Evolutionary conservation across 768 basidiomycete species (phyloP).

Genomic region (Candolleomyces eurysporus): DNA sequence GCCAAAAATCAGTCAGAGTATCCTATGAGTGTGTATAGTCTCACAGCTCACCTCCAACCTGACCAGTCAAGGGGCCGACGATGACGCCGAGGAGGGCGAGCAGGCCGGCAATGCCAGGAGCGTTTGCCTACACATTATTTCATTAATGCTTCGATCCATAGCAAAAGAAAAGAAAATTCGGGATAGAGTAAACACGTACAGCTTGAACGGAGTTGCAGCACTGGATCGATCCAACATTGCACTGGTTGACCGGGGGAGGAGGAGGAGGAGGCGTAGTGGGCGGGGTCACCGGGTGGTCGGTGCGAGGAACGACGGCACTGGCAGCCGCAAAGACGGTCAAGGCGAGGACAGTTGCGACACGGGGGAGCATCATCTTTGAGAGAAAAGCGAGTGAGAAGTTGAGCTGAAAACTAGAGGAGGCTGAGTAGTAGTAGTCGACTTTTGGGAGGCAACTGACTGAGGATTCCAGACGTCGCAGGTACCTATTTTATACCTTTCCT

Average conservation of each 20-base stretch:
- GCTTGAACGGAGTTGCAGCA: conserved; percentile 24
- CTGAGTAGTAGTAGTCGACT: not conserved
- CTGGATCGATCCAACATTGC: conserved; percentile 27
- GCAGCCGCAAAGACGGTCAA: conserved; percentile 22
- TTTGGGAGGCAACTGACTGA: no score
- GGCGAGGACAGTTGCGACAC: conserved; percentile 17
- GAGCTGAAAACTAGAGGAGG: conserved; percentile 2
- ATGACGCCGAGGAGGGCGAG: conserved; percentile 31
- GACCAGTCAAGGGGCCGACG: conserved; percentile 20
- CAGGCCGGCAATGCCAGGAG: conserved; percentile 16
- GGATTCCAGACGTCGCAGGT: no score
- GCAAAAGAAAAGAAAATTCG: not conserved
- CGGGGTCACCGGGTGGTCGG: not conserved
- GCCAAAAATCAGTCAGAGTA: no score
- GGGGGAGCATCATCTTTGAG: conserved; percentile 18
- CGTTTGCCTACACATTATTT: conserved; percentile 10
- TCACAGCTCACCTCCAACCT: conserved; percentile 2
- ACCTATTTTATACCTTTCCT: no score
- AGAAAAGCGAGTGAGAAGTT: conserved; percentile 7
- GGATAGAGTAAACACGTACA: conserved; percentile 4
- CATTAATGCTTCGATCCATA: not conserved
- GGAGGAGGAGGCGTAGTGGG: conserved; percentile 16
- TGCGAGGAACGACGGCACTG: conserved; percentile 12
- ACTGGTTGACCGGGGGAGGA: conserved; percentile 23
- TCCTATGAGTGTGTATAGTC: no score